Conservation (phyloP, 352 stramenopile species). For the Pythium aristosporum region DNA sequence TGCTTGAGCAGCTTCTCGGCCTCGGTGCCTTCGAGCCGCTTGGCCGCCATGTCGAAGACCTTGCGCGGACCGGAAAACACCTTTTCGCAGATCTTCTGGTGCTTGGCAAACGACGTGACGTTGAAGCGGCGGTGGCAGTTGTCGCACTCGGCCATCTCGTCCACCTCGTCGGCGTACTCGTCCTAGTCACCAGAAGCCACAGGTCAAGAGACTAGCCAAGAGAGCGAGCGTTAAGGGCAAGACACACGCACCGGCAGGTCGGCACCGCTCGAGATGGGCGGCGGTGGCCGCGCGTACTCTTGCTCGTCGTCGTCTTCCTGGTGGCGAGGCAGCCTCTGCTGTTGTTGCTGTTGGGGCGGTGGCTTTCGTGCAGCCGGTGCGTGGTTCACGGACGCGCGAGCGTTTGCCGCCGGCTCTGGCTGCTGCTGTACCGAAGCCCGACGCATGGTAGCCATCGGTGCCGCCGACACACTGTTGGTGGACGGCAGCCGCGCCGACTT, state of each 20-base stretch:
- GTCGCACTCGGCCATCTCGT: constrained; percentile 69
- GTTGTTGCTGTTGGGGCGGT: not conserved
- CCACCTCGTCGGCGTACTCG: constrained; percentile 46
- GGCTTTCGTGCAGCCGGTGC: constrained; percentile 3
- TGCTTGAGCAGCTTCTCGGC: constrained; percentile 69
- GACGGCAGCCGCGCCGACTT: constrained; percentile 25
- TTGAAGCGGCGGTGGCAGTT: constrained; percentile 88
- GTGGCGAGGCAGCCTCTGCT: constrained; percentile 23
- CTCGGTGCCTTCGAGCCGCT: constrained; percentile 69
- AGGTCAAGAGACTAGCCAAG: not conserved
- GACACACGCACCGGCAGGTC: constrained; percentile 19
- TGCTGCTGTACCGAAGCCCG: constrained; percentile 3
- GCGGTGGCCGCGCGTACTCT: constrained; percentile 29
- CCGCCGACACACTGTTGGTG: constrained; percentile 1
- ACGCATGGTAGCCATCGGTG: not conserved
- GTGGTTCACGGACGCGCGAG: constrained; percentile 4
- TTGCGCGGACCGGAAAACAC: constrained; percentile 84
- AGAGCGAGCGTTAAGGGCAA: not conserved
- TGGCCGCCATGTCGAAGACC: constrained; percentile 84
- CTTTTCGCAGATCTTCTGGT: constrained; percentile 86
- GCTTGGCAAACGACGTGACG: constrained; percentile 65
- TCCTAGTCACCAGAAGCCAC: constrained; percentile 27
- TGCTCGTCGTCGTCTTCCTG: constrained; percentile 37
- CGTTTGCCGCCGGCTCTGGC: not conserved
- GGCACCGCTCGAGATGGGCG: constrained; percentile 45